Conservation (phyloP, 2,329 filamentous ascomycete genomes). For the Colletotrichum ledebouriae region DNA sequence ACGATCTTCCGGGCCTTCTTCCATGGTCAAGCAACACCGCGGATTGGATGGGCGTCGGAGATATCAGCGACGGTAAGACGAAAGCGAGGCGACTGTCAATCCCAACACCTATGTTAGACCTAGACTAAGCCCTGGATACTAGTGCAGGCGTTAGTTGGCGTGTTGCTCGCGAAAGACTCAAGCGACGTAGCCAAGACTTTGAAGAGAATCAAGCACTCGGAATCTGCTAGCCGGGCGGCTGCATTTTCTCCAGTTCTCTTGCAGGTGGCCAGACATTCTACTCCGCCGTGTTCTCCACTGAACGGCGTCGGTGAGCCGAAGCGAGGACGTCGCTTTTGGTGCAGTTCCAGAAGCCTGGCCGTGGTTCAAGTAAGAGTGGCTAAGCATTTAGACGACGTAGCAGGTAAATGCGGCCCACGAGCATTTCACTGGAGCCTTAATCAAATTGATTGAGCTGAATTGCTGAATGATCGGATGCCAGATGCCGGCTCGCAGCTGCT, state of each 20-base stretch:
- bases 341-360: conserved; percentile 14
- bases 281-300: conserved; percentile 27
- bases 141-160: background rate
- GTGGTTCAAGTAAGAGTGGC: conserved; percentile 26
- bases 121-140: conserved; percentile 8
- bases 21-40: conserved; percentile 2
- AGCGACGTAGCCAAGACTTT: conserved; percentile 22
- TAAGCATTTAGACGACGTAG: conserved; percentile 41
- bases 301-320: conserved; percentile 28
- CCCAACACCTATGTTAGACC: conserved; percentile 5
- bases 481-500: conserved; percentile 22
- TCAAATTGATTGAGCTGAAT: conserved; percentile 11
- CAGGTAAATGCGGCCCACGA: conserved; percentile 26
- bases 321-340: background rate
- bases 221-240: conserved; percentile 35
- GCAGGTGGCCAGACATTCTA: conserved; percentile 31
- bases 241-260: conserved; percentile 21
- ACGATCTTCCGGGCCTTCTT: conserved; percentile 16
- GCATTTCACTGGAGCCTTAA: conserved; percentile 6
- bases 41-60: conserved; percentile 19
- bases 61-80: conserved; percentile 21
- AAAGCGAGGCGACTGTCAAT: conserved; percentile 33
- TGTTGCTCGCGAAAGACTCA: conserved; percentile 12
- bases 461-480: conserved; percentile 8
- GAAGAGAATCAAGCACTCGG: conserved; percentile 23